These are phyloP conservation scores for Neurospora pannonica DNA, from an alignment of 495 filamentous ascomycete species.

Conservation along the genomic window DNA sequence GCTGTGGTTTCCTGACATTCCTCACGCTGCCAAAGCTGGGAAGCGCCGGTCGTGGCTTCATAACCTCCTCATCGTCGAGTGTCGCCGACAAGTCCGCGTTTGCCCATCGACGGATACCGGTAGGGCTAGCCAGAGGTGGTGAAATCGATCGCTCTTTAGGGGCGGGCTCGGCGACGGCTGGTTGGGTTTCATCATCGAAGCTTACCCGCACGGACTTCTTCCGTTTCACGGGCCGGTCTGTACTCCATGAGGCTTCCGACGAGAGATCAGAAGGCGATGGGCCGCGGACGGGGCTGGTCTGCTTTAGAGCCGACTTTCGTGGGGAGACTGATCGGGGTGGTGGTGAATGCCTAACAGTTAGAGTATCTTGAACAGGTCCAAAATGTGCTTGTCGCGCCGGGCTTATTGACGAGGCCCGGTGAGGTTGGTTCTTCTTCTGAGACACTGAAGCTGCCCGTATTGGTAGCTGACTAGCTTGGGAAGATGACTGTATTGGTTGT, in stretches of 20 bases:
- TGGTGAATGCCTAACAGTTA: constrained; percentile 59
- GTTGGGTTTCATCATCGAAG: constrained; percentile 59
- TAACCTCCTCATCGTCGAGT: constrained; percentile 54
- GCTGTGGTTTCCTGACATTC: constrained; percentile 30
- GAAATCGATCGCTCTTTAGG: constrained; percentile 43
- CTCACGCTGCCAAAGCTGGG: constrained; percentile 82
- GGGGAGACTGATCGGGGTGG: constrained; percentile 75
- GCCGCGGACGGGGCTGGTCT: constrained; percentile 43
- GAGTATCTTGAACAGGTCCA: constrained; percentile 42
- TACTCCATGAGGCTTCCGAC: constrained; percentile 26
- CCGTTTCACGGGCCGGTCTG: constrained; percentile 47
- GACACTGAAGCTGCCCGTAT: not conserved
- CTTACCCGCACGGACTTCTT: constrained; percentile 73
- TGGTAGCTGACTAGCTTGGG: not conserved
- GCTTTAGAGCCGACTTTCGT: constrained; percentile 78
- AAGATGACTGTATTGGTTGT: not conserved
- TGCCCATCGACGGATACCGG: constrained; percentile 35
- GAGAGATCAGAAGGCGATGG: constrained; percentile 32
- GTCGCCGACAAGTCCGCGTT: constrained; percentile 35
- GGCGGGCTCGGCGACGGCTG: constrained; percentile 44
- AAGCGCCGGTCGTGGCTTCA: constrained; percentile 66
- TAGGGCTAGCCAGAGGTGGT: constrained; percentile 38
- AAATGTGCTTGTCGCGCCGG: constrained; percentile 63
- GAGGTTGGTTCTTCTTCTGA: constrained; percentile 10
- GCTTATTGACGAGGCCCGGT: constrained; percentile 7